Evolutionary conservation across 805 yeast species (phyloP).

Genomic region (Myxozyma lipomycoides): DNA sequence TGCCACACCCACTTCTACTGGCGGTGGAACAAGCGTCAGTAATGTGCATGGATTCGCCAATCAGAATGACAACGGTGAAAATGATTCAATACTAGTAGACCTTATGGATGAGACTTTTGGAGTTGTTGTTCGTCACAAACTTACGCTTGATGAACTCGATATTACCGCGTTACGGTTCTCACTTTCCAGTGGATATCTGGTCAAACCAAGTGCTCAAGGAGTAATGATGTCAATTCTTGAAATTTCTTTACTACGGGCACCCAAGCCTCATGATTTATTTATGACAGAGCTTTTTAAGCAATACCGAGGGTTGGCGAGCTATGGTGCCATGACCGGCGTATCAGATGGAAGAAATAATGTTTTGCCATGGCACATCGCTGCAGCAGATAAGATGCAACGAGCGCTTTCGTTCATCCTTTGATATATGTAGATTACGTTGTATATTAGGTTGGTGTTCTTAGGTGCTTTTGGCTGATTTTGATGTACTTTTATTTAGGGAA

Average conservation of each 20-base stretch:
- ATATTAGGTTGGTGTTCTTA: not conserved
- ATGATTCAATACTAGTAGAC: constrained; percentile 33
- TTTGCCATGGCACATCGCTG: constrained; percentile 42
- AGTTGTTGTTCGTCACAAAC: constrained; percentile 28
- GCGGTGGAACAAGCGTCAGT: constrained; percentile 10
- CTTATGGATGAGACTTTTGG: constrained; percentile 35
- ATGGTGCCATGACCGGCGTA: constrained; percentile 38
- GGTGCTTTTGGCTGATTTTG: not conserved
- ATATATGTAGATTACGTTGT: too few species aligned
- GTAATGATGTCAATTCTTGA: constrained; percentile 24
- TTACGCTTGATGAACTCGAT: constrained; percentile 11
- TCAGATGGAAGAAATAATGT: constrained; percentile 31
- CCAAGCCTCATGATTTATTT: constrained; percentile 25
- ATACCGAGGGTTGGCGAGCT: constrained; percentile 38
- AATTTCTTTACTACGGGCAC: constrained; percentile 31
- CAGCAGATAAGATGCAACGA: constrained; percentile 35
- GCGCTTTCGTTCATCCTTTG: constrained; percentile 13
- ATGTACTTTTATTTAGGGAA: not conserved
- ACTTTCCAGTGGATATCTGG: constrained; percentile 23
- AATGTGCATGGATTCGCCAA: constrained; percentile 4
- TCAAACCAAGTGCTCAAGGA: constrained; percentile 18
- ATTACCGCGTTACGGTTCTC: constrained; percentile 15
- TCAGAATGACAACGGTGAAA: constrained; percentile 5
- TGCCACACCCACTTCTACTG: constrained; percentile 20
- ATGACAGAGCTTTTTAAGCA: constrained; percentile 38